Conservation (phyloP, 129 eudicot genomes). For the Arctium lappa region DNA sequence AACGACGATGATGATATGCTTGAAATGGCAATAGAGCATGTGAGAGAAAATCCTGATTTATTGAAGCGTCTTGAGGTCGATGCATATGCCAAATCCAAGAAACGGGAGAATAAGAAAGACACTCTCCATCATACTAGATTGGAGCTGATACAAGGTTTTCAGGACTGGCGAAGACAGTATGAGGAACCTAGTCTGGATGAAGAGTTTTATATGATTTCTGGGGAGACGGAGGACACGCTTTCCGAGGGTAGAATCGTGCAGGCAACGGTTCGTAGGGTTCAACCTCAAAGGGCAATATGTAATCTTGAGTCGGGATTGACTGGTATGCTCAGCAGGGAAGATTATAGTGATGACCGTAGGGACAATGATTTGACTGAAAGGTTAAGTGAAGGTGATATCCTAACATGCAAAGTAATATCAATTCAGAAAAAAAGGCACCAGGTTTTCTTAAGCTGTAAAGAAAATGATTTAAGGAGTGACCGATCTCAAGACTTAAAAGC, state of each 20-base stretch:
- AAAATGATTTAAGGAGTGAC: slow-evolving; percentile 62
- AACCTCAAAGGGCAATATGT: slow-evolving; percentile 67
- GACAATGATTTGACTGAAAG: slow-evolving; percentile 75
- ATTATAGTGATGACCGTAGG: slow-evolving; percentile 76
- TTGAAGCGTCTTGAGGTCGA: slow-evolving; percentile 52
- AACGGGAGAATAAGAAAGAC: slow-evolving; percentile 51
- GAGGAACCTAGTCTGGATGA: slow-evolving; percentile 61
- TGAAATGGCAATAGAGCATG: slow-evolving; percentile 90
- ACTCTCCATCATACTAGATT: slow-evolving; percentile 52
- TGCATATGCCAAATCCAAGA: slow-evolving; percentile 54
- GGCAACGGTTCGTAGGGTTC: slow-evolving; percentile 87
- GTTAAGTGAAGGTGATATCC: slow-evolving; percentile 75
- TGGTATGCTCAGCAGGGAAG: slow-evolving; percentile 71
- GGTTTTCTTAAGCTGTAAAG: slow-evolving; percentile 71
- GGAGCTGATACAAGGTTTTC: slow-evolving; percentile 90
- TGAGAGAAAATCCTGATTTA: slow-evolving; percentile 65
- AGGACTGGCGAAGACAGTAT: slow-evolving; percentile 70
- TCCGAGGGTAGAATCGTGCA: slow-evolving; percentile 86
- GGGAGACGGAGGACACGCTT: slow-evolving; percentile 74
- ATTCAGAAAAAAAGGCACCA: slow-evolving; percentile 52
- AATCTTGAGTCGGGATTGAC: slow-evolving; percentile 78
- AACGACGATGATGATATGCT: slow-evolving; percentile 76
- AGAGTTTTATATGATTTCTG: slow-evolving; percentile 78
- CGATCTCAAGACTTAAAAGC: slow-evolving; percentile 30
- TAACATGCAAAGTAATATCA: slow-evolving; percentile 66